Percentiles rank a stretch among this genome's conserved stretches.
Evolutionary conservation across 805 yeast genomes (phyloP).

Genomic region (Babjeviella inositovora): DNA sequence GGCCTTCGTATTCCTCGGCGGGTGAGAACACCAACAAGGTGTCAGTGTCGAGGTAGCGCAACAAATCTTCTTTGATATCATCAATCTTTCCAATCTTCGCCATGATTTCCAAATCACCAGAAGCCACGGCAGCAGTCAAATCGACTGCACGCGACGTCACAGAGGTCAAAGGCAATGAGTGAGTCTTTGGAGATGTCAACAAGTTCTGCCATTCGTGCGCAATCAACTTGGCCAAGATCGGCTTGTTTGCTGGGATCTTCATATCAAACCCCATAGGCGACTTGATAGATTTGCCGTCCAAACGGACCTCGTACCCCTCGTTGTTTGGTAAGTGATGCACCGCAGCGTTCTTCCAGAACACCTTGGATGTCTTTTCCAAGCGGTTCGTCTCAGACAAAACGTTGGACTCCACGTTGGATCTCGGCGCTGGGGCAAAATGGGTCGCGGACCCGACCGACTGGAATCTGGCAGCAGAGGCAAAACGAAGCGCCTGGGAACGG

Average conservation of each 20-base stretch:
- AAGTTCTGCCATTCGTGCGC: constrained; percentile 81
- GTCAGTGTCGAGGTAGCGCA: constrained; percentile 88
- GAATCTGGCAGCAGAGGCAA: no score
- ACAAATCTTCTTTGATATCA: constrained; percentile 38
- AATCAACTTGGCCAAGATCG: constrained; percentile 54
- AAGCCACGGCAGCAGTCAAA: constrained; percentile 22
- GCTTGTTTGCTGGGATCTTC: constrained; percentile 41
- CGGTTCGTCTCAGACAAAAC: constrained; percentile 48
- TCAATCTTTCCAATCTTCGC: constrained; percentile 50
- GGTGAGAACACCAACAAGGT: constrained; percentile 84
- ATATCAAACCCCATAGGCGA: constrained; percentile 74
- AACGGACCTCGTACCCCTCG: constrained; percentile 30
- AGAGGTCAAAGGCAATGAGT: constrained; percentile 76
- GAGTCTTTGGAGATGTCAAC: constrained; percentile 50
- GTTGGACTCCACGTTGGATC: constrained; percentile 30
- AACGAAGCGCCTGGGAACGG: no score
- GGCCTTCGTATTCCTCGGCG: constrained; percentile 65
- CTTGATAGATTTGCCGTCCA: constrained; percentile 63
- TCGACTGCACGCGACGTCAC: constrained; percentile 80
- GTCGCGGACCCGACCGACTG: no score
- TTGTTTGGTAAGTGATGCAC: constrained; percentile 13
- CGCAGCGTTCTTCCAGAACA: constrained; percentile 71
- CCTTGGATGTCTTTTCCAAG: constrained; percentile 47
- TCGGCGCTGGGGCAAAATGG: constrained; percentile 1
- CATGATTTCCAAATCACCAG: constrained; percentile 25